Base-by-base conservation (phyloP, 176 grass and related monocot genomes). In the Aegilops speltoides region DNA sequence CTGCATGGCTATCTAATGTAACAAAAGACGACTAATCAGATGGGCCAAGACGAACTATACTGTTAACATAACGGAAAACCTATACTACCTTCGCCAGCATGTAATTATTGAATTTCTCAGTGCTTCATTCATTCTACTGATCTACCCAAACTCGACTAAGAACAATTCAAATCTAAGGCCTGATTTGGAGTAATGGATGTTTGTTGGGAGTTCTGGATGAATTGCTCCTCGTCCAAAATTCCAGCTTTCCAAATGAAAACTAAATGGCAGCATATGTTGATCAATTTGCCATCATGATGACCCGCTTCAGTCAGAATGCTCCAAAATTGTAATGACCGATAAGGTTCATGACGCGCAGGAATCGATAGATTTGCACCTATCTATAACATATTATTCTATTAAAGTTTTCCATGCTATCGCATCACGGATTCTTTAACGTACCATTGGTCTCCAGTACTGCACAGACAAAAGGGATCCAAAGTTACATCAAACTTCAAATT, bases 381-480 rank as follows among this genome's bases (percentile, higher is more conserved):
- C 69, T 22, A 56, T 52, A 19, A 63, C 64, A 41, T 1, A 64
- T 68, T 46, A 24, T 26, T 48, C 12, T 61, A 33, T 26, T 68
- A 28, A 33, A 76, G 8, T 36, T 62, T 37, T 28, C 20, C 61
- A 40, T 12, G 60, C 84, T 85, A 96, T 89, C 92, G 82, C 97
- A 99, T 94, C 72, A 95, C 86, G 0, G 94, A 93, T 85, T 94
- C 92, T 77, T 99, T 99, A 40, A 94, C 92, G 17, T 91, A 93
- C 61, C 87, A 90, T 84, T 86, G 90, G 40, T 92, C 90, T 81
- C 94, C 92, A 38, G 92, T 91, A 81, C 97, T 99, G 94, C 70
- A 71, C 83, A 87, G n/a, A 64, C 1, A 15, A 19, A n/a, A 45
- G 1, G 19, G 54, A 45, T 79, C 8, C 29, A 89, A 68, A 79